phyloP scores from a whole-genome alignment of 495 filamentous ascomycete genomes.

The Aspergillus nidulans region DNA sequence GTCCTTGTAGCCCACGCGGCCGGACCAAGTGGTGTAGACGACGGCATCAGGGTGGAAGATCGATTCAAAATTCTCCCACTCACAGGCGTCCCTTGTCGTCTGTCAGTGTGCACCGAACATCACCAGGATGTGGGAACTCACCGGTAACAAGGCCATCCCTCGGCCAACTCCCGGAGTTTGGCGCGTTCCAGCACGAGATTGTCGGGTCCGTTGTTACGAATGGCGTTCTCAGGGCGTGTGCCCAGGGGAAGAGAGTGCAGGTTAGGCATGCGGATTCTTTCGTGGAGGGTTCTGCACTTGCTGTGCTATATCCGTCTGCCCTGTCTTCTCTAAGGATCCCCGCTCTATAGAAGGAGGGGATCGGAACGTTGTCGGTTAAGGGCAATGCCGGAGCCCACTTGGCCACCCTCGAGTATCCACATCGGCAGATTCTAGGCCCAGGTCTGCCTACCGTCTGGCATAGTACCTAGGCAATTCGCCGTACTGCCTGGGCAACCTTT shows the following conservation, averaged over 20 bases:
- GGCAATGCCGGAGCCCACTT: too few relatives aligned
- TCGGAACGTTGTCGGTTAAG: too few relatives aligned
- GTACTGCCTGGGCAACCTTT: too few relatives aligned
- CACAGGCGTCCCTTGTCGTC: conserved; percentile 50
- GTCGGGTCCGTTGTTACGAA: conserved; percentile 52
- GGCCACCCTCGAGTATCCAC: too few relatives aligned
- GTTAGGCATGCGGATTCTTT: conserved; percentile 17
- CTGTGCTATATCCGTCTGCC: too few relatives aligned
- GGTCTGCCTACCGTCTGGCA: too few relatives aligned
- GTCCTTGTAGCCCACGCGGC: conserved; percentile 45
- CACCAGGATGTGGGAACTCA: neutral
- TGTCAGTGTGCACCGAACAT: neutral
- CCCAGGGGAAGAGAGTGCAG: conserved; percentile 28
- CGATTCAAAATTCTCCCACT: conserved; percentile 61
- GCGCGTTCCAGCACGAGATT: conserved; percentile 47
- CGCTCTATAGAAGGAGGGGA: too few relatives aligned
- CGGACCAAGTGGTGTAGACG: conserved; percentile 64
- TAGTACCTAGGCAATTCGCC: too few relatives aligned
- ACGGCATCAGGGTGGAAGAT: conserved; percentile 55
- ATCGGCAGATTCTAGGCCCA: too few relatives aligned
- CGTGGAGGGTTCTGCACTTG: too few relatives aligned
- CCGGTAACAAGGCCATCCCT: conserved; percentile 61
- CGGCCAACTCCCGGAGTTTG: conserved; percentile 58
- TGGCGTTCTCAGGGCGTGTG: conserved; percentile 31
- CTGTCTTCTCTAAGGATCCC: too few relatives aligned